Evolutionary conservation across 1,139 yeast genomes (phyloP), one percentile per base, ranked within the genome.

Genomic region (Spathaspora sp.): DNA sequence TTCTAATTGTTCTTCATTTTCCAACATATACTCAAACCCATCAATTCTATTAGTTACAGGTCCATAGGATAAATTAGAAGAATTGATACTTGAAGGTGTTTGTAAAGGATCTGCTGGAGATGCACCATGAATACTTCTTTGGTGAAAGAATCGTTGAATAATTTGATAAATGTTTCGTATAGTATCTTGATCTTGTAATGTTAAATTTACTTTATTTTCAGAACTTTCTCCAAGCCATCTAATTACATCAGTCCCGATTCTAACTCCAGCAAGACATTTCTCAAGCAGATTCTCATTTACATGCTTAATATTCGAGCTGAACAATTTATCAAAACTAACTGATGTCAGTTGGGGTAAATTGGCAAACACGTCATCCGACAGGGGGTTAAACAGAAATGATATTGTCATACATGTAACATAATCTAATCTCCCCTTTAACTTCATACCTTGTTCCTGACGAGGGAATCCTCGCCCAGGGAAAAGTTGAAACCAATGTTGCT

Each of bases 71-170:
- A 46, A 43, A 8, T 20, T 37, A 9, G 50, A 45, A 1, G 38
- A 13, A 41, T 43, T 43, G 2, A 39, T 29, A 13, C 39, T 10
- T 9, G 29, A 17, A 9, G 38, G 39, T 2, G 42, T 39, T 8
- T 42, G 27, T 9, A 27, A 11, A 3, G 51, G 49, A 11, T 38
- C 27, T 5, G 41, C 5, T 11, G 44, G 41, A 7, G 53, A 38
- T 2, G 75, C 73, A 1, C 73, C 73, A 16, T 57, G 56, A n/a
- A 62, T 49, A 48, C 70, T 70, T 40, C 78, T 49, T 2, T 57
- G 49, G 45, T 63, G 67, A 49, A 64, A 64, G 52, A 70, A 72
- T 7, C 68, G 61, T 36, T 60, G 60, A 53, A 73, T 49, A 2
- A 68, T 58, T 42, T 59, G 64, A 52, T 60, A 55, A 16, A 73